Percentiles rank a stretch among this genome's conserved stretches.
Evolutionary conservation across 2,329 filamentous ascomycete species (phyloP).

Genomic region (Coniochaeta ligniaria): DNA sequence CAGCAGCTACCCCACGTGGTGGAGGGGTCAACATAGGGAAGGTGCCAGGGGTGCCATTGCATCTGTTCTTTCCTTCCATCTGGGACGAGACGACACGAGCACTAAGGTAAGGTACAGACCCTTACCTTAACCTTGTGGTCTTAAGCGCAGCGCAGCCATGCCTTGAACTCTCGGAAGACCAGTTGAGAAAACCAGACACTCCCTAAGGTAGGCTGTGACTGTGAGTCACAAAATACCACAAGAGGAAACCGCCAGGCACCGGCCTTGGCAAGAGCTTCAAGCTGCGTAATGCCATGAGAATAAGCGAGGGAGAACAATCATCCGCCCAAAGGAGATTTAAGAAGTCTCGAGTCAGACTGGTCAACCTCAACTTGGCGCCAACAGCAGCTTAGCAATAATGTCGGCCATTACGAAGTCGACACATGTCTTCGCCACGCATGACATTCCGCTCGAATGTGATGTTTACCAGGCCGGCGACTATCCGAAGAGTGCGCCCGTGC

Average conservation of each 20-base stretch:
- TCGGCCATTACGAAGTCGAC: slow-evolving; percentile 16
- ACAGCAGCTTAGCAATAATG: background rate
- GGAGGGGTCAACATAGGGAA: background rate
- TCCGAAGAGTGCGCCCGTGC: slow-evolving; percentile 16
- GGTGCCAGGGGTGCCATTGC: no score
- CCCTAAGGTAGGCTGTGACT: no score
- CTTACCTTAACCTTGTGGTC: no score
- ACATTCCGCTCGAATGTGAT: slow-evolving; percentile 26
- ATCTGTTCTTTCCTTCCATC: background rate
- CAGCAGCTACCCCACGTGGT: background rate
- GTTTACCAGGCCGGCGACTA: slow-evolving; percentile 20
- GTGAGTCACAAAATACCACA: background rate
- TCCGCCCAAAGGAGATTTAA: background rate
- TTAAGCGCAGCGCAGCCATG: no score
- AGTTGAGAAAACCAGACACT: background rate
- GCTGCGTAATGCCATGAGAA: background rate
- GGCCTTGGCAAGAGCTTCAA: background rate
- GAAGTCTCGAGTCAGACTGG: background rate
- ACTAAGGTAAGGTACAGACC: background rate
- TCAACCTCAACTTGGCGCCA: background rate
- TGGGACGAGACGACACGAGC: background rate
- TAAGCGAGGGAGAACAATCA: background rate
- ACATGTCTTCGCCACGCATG: slow-evolving; percentile 20
- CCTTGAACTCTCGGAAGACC: background rate
- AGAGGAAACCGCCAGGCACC: background rate